Evolutionary conservation across 2,329 filamentous ascomycete genomes (phyloP).

Genomic region (Ophioceras dolichostomum): DNA sequence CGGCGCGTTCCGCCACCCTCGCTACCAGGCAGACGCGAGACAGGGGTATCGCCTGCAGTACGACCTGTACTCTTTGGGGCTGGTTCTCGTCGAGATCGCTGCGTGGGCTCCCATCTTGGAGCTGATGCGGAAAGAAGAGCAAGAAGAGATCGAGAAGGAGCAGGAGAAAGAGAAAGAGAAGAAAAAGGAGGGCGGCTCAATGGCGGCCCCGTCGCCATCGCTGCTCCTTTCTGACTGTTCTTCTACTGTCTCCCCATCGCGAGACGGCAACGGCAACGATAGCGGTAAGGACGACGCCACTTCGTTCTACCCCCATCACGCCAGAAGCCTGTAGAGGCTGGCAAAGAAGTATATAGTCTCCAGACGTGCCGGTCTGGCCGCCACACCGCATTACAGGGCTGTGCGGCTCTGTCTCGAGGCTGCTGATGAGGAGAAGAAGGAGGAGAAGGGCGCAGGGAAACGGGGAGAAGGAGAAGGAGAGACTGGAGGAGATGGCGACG

Average conservation of each 20-base stretch:
- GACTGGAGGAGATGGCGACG: not conserved
- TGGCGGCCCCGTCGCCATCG: too few relatives aligned
- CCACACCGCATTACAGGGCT: not conserved
- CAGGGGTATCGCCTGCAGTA: constrained; percentile 4
- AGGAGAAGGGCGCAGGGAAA: too few relatives aligned
- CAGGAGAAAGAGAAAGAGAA: not conserved
- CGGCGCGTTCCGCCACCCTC: constrained; percentile 4
- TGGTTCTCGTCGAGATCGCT: constrained; percentile 35
- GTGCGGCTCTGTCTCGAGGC: constrained; percentile 1
- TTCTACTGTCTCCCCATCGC: too few relatives aligned
- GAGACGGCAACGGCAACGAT: too few relatives aligned
- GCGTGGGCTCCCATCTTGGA: constrained; percentile 13
- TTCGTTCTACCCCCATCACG: constrained; percentile 1
- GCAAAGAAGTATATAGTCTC: not conserved
- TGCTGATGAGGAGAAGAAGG: not conserved
- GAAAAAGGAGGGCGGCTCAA: not conserved
- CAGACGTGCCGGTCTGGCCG: constrained; percentile 1
- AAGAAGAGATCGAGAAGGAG: not conserved
- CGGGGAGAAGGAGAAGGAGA: too few relatives aligned
- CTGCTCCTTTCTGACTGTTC: too few relatives aligned
- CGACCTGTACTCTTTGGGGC: constrained; percentile 33
- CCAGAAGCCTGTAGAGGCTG: not conserved
- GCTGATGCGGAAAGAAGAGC: not conserved
- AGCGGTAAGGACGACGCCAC: too few relatives aligned
- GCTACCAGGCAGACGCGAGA: constrained; percentile 1